Evolutionary conservation across 2,329 filamentous ascomycete species (phyloP), one percentile per base, ranked within the genome.

Genomic region (Raffaelea arxii): DNA sequence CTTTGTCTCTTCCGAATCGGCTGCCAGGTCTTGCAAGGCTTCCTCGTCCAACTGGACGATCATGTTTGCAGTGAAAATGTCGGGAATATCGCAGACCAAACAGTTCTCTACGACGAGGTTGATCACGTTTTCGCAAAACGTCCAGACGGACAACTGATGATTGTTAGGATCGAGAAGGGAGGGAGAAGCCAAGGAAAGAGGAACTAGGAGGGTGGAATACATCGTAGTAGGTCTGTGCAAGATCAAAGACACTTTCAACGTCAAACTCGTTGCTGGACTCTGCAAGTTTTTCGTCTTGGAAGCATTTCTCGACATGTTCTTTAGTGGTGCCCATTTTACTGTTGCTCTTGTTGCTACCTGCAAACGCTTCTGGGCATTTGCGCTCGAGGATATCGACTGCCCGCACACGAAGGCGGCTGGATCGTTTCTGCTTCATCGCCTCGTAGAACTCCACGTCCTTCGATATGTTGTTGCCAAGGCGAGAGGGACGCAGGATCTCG

Each of bases 41-140:
- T 58, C 54, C 3, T 67, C 58, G 3, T 54, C 49, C 61, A 71
- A 63, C 2, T 42, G 46, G 32, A 58, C 55, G 1, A 74, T 62
- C 1, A 53, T 55, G 1, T 56, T 58, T 2, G 66, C 59, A 0
- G 64, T 69, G 25, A 75, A 58, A 3, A 75, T 68, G 0, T 49
- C 45, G 1, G 64, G 61, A 0, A 75, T 48, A 2, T 67, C 61
- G 1, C 47, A 54, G 0, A 76, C 55, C 1, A 77, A 63, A 39
- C 69, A 73, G 25, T 67, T 68, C 51, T 76, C 72, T 1, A 72
- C 59, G 0, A 64, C 71, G 1, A 74, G 58, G n/a, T 64, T 71
- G 18, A 67, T 61, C 10, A 75, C 58, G 19, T 72, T 72, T 4
- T 76, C 67, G 3, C 68, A 60, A 41, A 75, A 72, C 0, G 65